A percentile compares a stretch with the other conserved stretches of the same genome.
These are phyloP conservation scores for Babesia sp. DNA, from an alignment of 169 alveolate species.

Conservation along the genomic window DNA sequence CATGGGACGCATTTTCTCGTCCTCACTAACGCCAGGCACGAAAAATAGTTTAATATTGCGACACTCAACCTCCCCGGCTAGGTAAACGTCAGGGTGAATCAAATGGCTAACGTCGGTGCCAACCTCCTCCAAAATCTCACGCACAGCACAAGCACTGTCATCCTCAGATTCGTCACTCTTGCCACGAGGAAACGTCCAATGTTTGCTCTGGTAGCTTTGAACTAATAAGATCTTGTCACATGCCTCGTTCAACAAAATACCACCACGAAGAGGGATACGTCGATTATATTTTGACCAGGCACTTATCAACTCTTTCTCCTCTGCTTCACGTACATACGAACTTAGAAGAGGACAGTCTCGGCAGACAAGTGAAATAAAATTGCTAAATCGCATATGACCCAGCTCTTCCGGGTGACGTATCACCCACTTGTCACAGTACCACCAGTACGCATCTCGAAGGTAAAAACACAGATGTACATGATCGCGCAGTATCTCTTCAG, in stretches of 20 bases:
- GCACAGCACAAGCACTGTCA: constrained; percentile 89
- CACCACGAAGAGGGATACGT: constrained; percentile 88
- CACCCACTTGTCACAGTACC: constrained; percentile 90
- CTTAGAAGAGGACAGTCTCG: constrained; percentile 82
- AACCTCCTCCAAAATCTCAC: constrained; percentile 92
- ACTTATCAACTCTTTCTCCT: constrained; percentile 69
- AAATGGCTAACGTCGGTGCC: constrained; percentile 84
- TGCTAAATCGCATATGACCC: constrained; percentile 74
- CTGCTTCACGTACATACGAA: constrained; percentile 71
- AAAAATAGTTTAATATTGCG: constrained; percentile 81
- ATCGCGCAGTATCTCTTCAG: constrained; percentile 84
- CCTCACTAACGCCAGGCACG: constrained; percentile 85
- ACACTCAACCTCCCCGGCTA: constrained; percentile 81
- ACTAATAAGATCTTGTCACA: constrained; percentile 81
- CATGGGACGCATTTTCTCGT: constrained; percentile 74
- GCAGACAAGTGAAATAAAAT: constrained; percentile 81
- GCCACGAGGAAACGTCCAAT: constrained; percentile 93
- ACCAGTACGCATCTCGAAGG: constrained; percentile 90
- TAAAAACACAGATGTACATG: constrained; percentile 85
- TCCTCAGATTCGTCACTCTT: constrained; percentile 90
- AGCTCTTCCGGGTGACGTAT: constrained; percentile 78
- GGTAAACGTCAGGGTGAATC: constrained; percentile 73
- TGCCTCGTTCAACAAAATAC: constrained; percentile 79
- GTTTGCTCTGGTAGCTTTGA: constrained; percentile 83
- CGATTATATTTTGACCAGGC: constrained; percentile 81